Evolutionary conservation across 768 basidiomycete genomes (phyloP), one percentile per base, ranked within the genome.

Genomic region (Lactifluus subvellereus): DNA sequence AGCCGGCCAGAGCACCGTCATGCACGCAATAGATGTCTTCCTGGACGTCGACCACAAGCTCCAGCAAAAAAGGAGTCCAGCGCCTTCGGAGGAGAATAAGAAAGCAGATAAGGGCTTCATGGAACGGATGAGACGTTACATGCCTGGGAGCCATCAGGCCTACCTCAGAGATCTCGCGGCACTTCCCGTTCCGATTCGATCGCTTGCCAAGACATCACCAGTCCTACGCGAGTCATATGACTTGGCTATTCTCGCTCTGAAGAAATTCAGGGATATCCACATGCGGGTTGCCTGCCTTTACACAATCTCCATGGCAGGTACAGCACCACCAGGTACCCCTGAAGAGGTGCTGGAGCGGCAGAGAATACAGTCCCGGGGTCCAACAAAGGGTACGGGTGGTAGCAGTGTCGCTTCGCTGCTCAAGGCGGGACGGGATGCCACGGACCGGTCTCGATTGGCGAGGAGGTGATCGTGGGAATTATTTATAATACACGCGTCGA

Each of bases 81-180:
- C 82, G 27, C 81, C 93, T 57, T 85, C 90, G 57, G 74, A 79
- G 52, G 74, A 78, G 61, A 84, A 91, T 72, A 85, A 82, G 75
- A 82, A 73, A 68, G 88, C 80, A 45, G 91, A 83, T 73, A 79
- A 75, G 42, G 83, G 86, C 0, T 98, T 98, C 77, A 94, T 98
- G 87, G 86, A 89, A 61, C 82, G 92, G 53, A 97, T 97, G 94
- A 78, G 91, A 61, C 82, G 84, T 22, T 98, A 98, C 76, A 98
- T 98, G 96, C 95, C 96, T 0, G 88, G 89, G 14, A 83, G 82
- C 58, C 96, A 98, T 75, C 86, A 91, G 48, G 84, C 87, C 51
- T 98, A 94, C 76, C 82, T 98, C 59, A 73, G 75, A 27, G 82
- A 85, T 68, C 81, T 98, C 42, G 77, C 82, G 2, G 74, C 78